Conservation (phyloP, 208 protist genomes). For the Acanthamoeba sp. region DNA sequence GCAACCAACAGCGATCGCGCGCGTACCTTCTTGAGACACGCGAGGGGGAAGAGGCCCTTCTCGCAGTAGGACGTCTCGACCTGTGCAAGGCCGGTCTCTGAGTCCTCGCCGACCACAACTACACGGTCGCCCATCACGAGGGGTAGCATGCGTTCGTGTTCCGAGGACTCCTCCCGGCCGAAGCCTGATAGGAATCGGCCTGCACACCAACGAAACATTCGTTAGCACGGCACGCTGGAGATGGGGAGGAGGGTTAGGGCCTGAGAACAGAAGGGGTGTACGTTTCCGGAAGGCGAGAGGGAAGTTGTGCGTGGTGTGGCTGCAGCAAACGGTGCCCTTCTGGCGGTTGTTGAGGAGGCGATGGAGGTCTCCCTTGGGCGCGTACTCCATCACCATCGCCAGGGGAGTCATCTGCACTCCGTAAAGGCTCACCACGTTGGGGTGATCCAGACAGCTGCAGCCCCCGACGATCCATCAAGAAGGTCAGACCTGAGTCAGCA, state of each 20-base stretch:
- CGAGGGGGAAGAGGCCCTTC: constrained; percentile 36
- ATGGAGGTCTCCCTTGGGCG: constrained; percentile 77
- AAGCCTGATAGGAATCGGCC: constrained; percentile 29
- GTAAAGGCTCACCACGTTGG: constrained; percentile 79
- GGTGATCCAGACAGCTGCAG: constrained; percentile 75
- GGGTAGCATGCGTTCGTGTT: neutral
- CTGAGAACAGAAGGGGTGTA: neutral
- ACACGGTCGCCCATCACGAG: constrained; percentile 13
- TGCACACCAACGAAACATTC: neutral
- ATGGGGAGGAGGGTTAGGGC: neutral
- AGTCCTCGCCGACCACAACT: neutral
- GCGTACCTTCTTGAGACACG: constrained; percentile 18
- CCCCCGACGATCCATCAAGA: no score
- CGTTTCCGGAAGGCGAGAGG: constrained; percentile 27
- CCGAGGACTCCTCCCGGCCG: neutral
- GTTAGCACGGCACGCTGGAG: neutral
- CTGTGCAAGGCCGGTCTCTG: constrained; percentile 5
- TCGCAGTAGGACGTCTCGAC: constrained; percentile 22
- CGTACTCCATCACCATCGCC: constrained; percentile 80
- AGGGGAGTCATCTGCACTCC: constrained; percentile 72
- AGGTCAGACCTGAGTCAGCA: neutral
- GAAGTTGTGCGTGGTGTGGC: constrained; percentile 21
- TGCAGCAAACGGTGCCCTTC: constrained; percentile 23
- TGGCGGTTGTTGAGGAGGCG: constrained; percentile 38
- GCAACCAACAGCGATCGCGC: no score